Base-by-base conservation (phyloP, 2,329 filamentous ascomycete species). In the Pyrenophora graminea region DNA sequence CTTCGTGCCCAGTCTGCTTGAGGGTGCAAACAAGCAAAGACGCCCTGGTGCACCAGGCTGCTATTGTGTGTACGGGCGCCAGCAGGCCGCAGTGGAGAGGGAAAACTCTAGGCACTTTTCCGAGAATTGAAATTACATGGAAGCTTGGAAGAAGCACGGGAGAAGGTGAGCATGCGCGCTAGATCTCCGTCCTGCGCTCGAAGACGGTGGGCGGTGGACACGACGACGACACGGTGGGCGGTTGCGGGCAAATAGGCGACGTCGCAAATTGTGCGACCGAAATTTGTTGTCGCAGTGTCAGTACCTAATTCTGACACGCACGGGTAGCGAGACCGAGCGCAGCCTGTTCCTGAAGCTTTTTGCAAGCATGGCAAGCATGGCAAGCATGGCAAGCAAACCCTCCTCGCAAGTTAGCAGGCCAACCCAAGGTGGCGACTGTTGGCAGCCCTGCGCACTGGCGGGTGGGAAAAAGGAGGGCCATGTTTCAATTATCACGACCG, bases 131-230 rank as follows among this genome's bases (percentile, higher is more conserved):
- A 62, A 64, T 65, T 63, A 48, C 55, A 67, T 72, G 59, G 71
- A 72, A 73, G 67, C 49, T 55, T 67, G 58, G 61, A 61, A 67
- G 70, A 73, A 73, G 67, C 58, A 63, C 70, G 70, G 70, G 63
- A 72, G 71, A 72, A 73, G 67, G 58, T 41, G 59, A 58, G 57
- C 56, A 59, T 44, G 51, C 43, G 56, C 58, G 61, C 66, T 58
- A 64, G 63, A 67, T 67, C 56, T 54, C 55, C 56, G 48, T 63
- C 53, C 51, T 53, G 58, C 32, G 44, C 39, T 53, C 53, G 51
- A 50, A 36, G 50, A 57, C 51, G 36, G 47, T 47, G 50, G 43
- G 40, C 41, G 51, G 50, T 41, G 18, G 44, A 56, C 51, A 21
- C 19, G 3, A 3, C 19, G 3, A 21, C 15, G 44, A 34, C 27